Percentiles rank a stretch among this genome's conserved stretches.
Conservation (phyloP, 192 early-diverging fungal genomes). For the Linderina pennispora region DNA sequence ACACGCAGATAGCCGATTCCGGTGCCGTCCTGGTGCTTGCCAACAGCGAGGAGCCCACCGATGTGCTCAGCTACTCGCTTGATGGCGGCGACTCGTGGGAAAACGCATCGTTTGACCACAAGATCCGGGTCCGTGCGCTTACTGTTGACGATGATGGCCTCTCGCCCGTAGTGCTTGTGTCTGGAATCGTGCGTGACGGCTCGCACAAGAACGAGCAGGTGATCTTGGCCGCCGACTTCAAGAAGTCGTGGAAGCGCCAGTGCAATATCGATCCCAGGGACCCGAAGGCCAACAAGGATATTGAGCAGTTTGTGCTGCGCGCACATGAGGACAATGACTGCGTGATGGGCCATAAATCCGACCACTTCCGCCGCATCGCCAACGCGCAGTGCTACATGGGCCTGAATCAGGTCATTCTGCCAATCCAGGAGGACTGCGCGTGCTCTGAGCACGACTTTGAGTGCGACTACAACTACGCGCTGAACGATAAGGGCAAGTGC, state of each 20-base stretch:
- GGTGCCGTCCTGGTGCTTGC: conserved; percentile 73
- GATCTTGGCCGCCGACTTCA: conserved; percentile 71
- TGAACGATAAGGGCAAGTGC: conserved; percentile 52
- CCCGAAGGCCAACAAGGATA: conserved; percentile 29
- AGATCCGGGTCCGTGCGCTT: conserved; percentile 55
- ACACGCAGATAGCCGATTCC: conserved; percentile 80
- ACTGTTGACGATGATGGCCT: conserved; percentile 79
- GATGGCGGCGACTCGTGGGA: conserved; percentile 76
- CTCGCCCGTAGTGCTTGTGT: conserved; percentile 62
- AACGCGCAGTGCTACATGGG: conserved; percentile 73
- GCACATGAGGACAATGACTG: conserved; percentile 59
- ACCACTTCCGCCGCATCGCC: conserved; percentile 71
- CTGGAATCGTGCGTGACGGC: conserved; percentile 32
- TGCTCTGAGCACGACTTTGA: conserved; percentile 87
- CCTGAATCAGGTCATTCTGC: conserved; percentile 52
- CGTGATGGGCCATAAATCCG: conserved; percentile 70
- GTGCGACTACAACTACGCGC: conserved; percentile 84
- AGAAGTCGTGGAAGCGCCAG: conserved; percentile 49
- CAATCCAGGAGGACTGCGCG: conserved; percentile 56
- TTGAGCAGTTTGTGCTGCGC: conserved; percentile 24
- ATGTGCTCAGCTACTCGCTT: conserved; percentile 64
- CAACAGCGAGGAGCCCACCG: conserved; percentile 50
- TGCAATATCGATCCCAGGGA: conserved; percentile 61
- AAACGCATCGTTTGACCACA: conserved; percentile 37
- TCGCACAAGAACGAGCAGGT: conserved; percentile 25